Conservation (phyloP, 2,329 filamentous ascomycete species). For the Talaromyces rugulosus region DNA sequence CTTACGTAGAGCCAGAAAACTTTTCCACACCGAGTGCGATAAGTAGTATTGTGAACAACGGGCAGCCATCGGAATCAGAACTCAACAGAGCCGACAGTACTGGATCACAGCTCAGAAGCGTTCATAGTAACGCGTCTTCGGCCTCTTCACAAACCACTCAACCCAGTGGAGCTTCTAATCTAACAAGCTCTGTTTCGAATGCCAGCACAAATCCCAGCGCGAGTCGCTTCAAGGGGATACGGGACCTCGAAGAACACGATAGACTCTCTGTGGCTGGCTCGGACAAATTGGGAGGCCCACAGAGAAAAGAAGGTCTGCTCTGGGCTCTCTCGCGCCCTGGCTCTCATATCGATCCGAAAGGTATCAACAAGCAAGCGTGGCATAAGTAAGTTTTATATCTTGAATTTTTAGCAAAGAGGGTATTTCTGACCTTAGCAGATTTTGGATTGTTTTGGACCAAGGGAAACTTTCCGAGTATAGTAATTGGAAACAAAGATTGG, state of each 20-base stretch:
- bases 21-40: constrained; percentile 39
- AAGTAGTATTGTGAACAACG: constrained; percentile 42
- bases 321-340: constrained; percentile 93
- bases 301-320: constrained; percentile 87
- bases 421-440: constrained; percentile 50
- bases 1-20: constrained; percentile 66
- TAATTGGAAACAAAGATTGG: constrained; percentile 97
- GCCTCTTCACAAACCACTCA: constrained; percentile 37
- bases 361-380: constrained; percentile 95
- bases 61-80: constrained; percentile 61
- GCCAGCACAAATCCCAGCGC: constrained; percentile 24
- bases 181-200: constrained; percentile 17
- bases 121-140: constrained; percentile 45
- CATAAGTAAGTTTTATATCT: constrained; percentile 69
- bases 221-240: constrained; percentile 80
- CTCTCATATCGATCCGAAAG: constrained; percentile 90
- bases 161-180: constrained; percentile 20
- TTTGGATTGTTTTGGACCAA: constrained; percentile 97
- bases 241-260: constrained; percentile 84
- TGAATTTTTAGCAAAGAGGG: not conserved
- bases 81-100: constrained; percentile 71
- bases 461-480: constrained; percentile 97
- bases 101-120: constrained; percentile 60
- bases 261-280: constrained; percentile 46
- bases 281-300: constrained; percentile 57